Percentiles rank a stretch among this genome's conserved stretches.
Conservation (phyloP, 1,284 basidiomycete genomes). For the Pholiota adiposa region DNA sequence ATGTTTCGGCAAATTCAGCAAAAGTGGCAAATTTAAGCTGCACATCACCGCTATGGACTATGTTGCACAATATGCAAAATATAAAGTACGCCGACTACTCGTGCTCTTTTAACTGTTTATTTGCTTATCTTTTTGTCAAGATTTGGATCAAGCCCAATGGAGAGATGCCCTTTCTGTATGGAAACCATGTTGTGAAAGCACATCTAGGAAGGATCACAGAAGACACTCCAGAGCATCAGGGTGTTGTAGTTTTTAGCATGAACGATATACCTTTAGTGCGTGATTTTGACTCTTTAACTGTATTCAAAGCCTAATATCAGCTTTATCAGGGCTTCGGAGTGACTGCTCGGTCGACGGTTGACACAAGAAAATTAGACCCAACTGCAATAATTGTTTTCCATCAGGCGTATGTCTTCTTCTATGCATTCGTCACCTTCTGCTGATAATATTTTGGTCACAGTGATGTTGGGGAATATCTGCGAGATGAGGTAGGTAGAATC, state of each 20-base stretch:
- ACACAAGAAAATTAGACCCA: constrained; percentile 98
- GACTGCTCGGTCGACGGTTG: constrained; percentile 93
- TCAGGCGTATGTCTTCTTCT: constrained; percentile 76
- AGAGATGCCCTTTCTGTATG: constrained; percentile 99
- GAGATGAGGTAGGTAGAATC: constrained; percentile 77
- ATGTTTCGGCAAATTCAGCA: constrained; percentile 98
- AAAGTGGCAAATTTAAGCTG: constrained; percentile 97
- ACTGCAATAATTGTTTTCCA: constrained; percentile 98
- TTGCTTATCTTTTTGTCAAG: constrained; percentile 43
- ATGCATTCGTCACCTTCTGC: neutral
- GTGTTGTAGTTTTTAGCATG: constrained; percentile 97
- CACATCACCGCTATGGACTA: constrained; percentile 95
- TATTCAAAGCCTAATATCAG: neutral
- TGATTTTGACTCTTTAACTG: constrained; percentile 3
- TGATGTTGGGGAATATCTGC: constrained; percentile 94
- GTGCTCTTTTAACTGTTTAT: neutral
- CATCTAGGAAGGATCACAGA: constrained; percentile 99
- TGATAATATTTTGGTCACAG: constrained; percentile 39
- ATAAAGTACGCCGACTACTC: constrained; percentile 69
- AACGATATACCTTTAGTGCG: constrained; percentile 87
- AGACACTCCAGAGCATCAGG: constrained; percentile 98
- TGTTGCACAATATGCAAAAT: constrained; percentile 96
- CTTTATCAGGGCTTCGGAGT: constrained; percentile 90
- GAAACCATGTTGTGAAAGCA: constrained; percentile 98
- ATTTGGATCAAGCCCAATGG: constrained; percentile 99